Evolutionary conservation across 208 protist species (phyloP), one percentile per base, ranked within the genome.

Genomic region (Leishmania turanica): DNA sequence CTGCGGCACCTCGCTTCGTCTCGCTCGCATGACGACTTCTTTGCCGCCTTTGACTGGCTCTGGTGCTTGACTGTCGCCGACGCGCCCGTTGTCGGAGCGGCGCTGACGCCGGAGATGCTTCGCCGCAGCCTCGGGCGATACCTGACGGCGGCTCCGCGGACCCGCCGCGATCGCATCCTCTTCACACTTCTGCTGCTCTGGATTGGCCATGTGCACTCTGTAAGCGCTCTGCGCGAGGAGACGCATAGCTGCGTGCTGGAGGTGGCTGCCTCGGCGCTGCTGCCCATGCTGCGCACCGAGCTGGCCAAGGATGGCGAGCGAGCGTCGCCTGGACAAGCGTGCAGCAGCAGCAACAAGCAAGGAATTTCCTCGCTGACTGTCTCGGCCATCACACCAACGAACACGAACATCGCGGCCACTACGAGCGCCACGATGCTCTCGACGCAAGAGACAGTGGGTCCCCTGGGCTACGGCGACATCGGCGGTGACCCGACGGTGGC

Each of bases 1-100:
- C 73, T 96, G 49, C 87, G 79, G 11, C 79, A 83, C 70, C 75
- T 95, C 49, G 80, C 83, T n/a, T 78, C 62, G 3, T 79, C 80
- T 70, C 34, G 69, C 74, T 91, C 84, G 1, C 93, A 97, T 80
- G 86, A 87, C 17, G 87, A 89, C 37, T 97, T 94, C 85, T 96
- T 96, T 64, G 69, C 69, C 51, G 78, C 86, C 27, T 77, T 97
- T 53, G 91, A 97, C 65, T 77, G 82, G 71, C 65, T 97, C 40
- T 96, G 92, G 91, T 95, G 90, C 66, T 56, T 97, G 42, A 91
- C 89, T 37, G 87, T 93, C 37, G 92, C 91, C 1, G 90, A 87
- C 68, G 84, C 87, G 1, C 66, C 40, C 6, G 81, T 73, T 19
- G 68, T 95, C 24, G 82, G 85, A 27, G 83, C 75, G 15, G 73